Percentiles rank a stretch among this genome's conserved stretches.
Evolutionary conservation across 1,284 basidiomycete species (phyloP).

Genomic region (Malassezia slooffiae): DNA sequence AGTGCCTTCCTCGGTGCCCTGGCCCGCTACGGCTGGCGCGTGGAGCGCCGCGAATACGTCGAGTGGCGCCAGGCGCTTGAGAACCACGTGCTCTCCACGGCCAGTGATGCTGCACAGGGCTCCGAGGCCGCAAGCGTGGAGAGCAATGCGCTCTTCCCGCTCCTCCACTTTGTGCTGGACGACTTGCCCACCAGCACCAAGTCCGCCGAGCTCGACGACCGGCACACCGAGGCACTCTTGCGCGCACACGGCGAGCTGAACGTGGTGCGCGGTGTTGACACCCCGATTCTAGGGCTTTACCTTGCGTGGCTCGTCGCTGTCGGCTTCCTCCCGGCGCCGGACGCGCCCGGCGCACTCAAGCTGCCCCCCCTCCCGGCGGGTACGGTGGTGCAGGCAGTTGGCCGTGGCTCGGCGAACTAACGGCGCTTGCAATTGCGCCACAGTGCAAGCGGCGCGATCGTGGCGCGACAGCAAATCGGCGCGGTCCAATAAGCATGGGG

Average conservation of each 20-base stretch:
- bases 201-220: conserved; percentile 78
- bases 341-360: conserved; percentile 10
- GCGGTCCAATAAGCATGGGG: too few species aligned
- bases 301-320: conserved; percentile 86
- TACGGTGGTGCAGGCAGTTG: conserved; percentile 35
- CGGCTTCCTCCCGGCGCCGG: conserved; percentile 56
- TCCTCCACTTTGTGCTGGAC: conserved; percentile 92
- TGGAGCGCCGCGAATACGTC: conserved; percentile 73
- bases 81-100: conserved; percentile 66
- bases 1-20: conserved; percentile 74
- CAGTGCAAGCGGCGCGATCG: too few species aligned
- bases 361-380: conserved; percentile 29
- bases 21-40: conserved; percentile 67
- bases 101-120: too few species aligned
- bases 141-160: conserved; percentile 92
- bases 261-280: conserved; percentile 61
- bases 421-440: too few species aligned
- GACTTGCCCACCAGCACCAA: conserved; percentile 94
- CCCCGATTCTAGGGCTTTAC: conserved; percentile 70
- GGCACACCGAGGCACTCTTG: conserved; percentile 64
- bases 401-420: conserved; percentile 39
- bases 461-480: too few species aligned
- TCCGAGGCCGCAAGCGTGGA: conserved; percentile 54
- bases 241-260: conserved; percentile 50
- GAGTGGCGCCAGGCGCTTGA: conserved; percentile 84